A percentile compares a stretch with the other conserved stretches of the same genome.
Evolutionary conservation across 768 basidiomycete genomes (phyloP).

Genomic region (Sistotremastrum niveocremeum): DNA sequence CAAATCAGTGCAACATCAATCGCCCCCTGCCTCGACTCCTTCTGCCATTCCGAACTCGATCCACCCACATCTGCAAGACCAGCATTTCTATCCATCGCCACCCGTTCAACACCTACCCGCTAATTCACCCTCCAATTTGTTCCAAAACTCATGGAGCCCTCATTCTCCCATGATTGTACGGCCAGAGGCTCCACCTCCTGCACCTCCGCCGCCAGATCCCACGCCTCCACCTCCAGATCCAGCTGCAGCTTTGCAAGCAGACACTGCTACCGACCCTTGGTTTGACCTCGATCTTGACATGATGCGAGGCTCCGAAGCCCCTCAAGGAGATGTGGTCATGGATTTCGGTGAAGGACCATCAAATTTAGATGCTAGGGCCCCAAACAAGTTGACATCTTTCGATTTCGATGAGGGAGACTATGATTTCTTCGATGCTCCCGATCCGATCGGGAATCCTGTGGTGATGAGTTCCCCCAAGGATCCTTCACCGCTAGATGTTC

Average conservation of each 20-base stretch:
- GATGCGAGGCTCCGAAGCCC: conserved; percentile 17
- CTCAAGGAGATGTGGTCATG: conserved; percentile 20
- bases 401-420: conserved; percentile 28
- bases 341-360: conserved; percentile 19
- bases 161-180: background rate
- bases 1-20: conserved; percentile 1
- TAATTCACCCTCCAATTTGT: conserved; percentile 5
- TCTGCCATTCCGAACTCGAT: conserved; percentile 16
- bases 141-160: too few relatives aligned
- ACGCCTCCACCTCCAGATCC: conserved; percentile 11
- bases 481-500: too few relatives aligned
- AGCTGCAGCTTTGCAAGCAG: conserved; percentile 2
- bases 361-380: conserved; percentile 13
- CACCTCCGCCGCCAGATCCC: conserved; percentile 7
- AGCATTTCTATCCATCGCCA: conserved; percentile 12
- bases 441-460: too few relatives aligned
- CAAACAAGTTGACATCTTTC: conserved; percentile 25
- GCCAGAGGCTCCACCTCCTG: conserved; percentile 14
- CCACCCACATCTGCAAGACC: conserved; percentile 3
- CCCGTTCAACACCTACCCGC: conserved; percentile 5
- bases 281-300: conserved; percentile 5
- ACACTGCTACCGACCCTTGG: conserved; percentile 5
- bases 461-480: too few relatives aligned
- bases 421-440: conserved; percentile 1
- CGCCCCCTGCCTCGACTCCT: conserved; percentile 1